Evolutionary conservation across 352 stramenopile species (phyloP).

Genomic region (Thraustotheca clavata): DNA sequence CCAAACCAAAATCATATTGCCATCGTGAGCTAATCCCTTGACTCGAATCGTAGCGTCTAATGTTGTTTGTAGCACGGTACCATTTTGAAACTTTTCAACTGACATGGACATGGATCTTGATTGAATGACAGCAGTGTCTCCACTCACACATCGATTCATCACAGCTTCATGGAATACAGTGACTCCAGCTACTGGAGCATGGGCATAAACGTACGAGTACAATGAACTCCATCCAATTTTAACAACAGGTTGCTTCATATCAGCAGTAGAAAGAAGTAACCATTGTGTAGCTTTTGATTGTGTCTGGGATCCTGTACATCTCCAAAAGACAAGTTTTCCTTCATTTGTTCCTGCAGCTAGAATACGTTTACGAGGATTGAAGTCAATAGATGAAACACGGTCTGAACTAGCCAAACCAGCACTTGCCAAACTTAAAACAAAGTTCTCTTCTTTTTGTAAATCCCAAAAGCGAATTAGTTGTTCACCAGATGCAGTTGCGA

Average conservation of each 20-base stretch:
- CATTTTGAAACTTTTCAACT: constrained; percentile 67
- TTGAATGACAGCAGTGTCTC: constrained; percentile 82
- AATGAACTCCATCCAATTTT: constrained; percentile 62
- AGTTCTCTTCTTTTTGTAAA: constrained; percentile 87
- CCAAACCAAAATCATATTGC: constrained; percentile 69
- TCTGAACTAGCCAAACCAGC: constrained; percentile 30
- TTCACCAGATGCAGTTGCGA: constrained; percentile 86
- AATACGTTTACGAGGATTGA: constrained; percentile 80
- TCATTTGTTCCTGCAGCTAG: constrained; percentile 81
- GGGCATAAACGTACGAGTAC: constrained; percentile 55
- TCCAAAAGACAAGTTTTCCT: constrained; percentile 86
- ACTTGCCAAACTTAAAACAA: constrained; percentile 73
- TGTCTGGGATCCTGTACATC: constrained; percentile 34
- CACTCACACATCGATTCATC: constrained; percentile 70
- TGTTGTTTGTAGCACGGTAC: constrained; percentile 53
- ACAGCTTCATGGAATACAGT: constrained; percentile 74
- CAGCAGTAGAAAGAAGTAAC: constrained; percentile 53
- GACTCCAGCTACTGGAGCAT: constrained; percentile 57
- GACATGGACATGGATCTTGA: constrained; percentile 56
- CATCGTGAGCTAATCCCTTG: constrained; percentile 80
- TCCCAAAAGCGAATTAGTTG: constrained; percentile 89
- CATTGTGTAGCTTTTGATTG: constrained; percentile 28
- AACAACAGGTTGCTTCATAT: constrained; percentile 38
- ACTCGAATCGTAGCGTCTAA: constrained; percentile 61
- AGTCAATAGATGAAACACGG: constrained; percentile 79